phyloP scores from a whole-genome alignment of 2,329 filamentous ascomycete genomes.

The Cladophialophora bantiana region DNA sequence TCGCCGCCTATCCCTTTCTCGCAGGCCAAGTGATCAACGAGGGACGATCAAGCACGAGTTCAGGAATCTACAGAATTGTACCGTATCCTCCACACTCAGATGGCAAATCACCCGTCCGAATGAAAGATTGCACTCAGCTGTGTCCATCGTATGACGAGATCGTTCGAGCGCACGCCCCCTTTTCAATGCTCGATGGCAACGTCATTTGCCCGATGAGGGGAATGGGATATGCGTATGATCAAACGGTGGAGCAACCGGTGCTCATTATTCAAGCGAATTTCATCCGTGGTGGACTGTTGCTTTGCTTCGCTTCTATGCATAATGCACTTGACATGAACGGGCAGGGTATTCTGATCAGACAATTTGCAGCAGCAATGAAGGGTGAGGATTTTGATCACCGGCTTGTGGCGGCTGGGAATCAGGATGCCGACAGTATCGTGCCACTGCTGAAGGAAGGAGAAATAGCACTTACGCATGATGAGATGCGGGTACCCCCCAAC shows the following conservation, averaged over 20 bases:
- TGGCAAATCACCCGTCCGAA: conserved; percentile 34
- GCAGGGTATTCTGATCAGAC: conserved; percentile 21
- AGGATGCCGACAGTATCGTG: conserved; percentile 21
- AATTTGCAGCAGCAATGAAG: conserved; percentile 16
- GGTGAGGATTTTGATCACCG: conserved; percentile 17
- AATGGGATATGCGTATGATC: conserved; percentile 37
- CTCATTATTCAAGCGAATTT: conserved; percentile 42
- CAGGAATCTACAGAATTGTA: conserved; percentile 30
- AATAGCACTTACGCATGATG: conserved; percentile 8
- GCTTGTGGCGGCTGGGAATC: conserved; percentile 17
- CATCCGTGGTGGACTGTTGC: conserved; percentile 40
- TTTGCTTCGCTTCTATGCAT: conserved; percentile 41
- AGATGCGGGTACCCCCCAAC: conserved; percentile 10
- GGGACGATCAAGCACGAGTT: conserved; percentile 23
- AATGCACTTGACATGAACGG: conserved; percentile 41
- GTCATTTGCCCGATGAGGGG: conserved; percentile 42
- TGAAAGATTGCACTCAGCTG: conserved; percentile 36
- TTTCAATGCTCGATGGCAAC: conserved; percentile 44
- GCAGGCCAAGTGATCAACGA: conserved; percentile 22
- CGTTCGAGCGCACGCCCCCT: conserved; percentile 40
- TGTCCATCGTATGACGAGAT: conserved; percentile 37
- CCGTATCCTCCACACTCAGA: conserved; percentile 33
- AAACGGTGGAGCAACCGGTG: conserved; percentile 34
- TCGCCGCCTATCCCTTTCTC: conserved; percentile 21
- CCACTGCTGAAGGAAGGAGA: conserved; percentile 19